Evolutionary conservation across 2,329 filamentous ascomycete species (phyloP).

Genomic region (Claviceps cyperi): DNA sequence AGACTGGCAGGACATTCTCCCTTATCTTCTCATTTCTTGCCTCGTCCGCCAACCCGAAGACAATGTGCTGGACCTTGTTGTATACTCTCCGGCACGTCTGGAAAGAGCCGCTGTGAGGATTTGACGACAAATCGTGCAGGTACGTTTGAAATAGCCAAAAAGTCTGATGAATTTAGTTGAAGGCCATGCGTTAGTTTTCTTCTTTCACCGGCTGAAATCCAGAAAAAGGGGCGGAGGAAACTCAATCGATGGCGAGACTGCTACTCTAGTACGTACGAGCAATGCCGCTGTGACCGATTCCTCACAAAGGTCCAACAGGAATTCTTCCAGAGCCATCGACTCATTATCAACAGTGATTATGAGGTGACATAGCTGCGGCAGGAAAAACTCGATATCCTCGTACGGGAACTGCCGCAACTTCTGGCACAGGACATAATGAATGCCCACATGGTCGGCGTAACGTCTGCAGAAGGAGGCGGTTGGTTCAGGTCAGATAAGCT

Average conservation of each 20-base stretch:
- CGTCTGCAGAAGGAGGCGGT: slow-evolving; percentile 36
- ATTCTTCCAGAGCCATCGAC: slow-evolving; percentile 82
- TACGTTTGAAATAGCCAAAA: slow-evolving; percentile 89
- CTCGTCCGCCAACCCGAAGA: slow-evolving; percentile 62
- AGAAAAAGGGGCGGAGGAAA: not conserved
- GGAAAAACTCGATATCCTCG: slow-evolving; percentile 86
- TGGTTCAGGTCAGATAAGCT: not conserved
- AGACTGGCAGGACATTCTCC: slow-evolving; percentile 68
- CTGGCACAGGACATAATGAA: slow-evolving; percentile 77
- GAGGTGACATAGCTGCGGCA: slow-evolving; percentile 76
- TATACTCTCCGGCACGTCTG: slow-evolving; percentile 72
- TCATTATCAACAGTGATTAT: slow-evolving; percentile 82
- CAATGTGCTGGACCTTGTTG: slow-evolving; percentile 79
- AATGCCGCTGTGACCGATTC: slow-evolving; percentile 75
- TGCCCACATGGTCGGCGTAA: slow-evolving; percentile 80
- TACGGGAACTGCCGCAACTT: slow-evolving; percentile 83
- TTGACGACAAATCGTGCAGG: slow-evolving; percentile 62
- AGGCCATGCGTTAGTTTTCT: slow-evolving; percentile 10
- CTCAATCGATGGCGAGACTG: not conserved
- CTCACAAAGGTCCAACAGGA: slow-evolving; percentile 72
- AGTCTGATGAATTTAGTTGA: slow-evolving; percentile 37
- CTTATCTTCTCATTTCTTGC: slow-evolving; percentile 60
- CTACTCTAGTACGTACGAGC: slow-evolving; percentile 40
- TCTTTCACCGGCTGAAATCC: not conserved
- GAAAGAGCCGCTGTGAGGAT: slow-evolving; percentile 63